Conservation (phyloP, 2,329 filamentous ascomycete genomes). For the Nannizziopsis arthrosporioides region DNA sequence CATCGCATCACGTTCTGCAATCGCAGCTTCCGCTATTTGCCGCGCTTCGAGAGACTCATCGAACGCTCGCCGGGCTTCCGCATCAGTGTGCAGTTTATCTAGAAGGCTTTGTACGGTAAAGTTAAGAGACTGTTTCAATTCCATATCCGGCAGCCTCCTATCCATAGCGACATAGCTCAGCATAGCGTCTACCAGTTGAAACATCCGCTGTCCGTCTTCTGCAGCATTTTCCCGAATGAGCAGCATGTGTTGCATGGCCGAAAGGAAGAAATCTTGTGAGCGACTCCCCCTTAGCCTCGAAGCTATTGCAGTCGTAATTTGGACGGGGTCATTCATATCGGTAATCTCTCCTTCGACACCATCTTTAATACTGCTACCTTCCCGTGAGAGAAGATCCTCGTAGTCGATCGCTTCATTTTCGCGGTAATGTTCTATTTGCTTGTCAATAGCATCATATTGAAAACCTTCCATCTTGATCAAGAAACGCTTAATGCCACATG, state of each 20-base stretch:
- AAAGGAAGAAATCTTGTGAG: constrained; percentile 90
- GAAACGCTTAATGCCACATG: constrained; percentile 88
- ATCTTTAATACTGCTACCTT: constrained; percentile 83
- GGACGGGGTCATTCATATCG: constrained; percentile 81
- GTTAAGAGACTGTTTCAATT: constrained; percentile 92
- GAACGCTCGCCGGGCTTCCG: constrained; percentile 78
- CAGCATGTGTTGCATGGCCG: constrained; percentile 86
- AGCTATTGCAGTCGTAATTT: constrained; percentile 91
- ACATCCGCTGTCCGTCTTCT: constrained; percentile 87
- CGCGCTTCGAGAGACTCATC: constrained; percentile 85
- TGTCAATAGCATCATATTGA: constrained; percentile 96
- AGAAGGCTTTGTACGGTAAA: constrained; percentile 93
- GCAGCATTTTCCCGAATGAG: constrained; percentile 83
- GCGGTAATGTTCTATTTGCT: constrained; percentile 88
- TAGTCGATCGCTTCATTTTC: constrained; percentile 96
- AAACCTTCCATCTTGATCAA: constrained; percentile 95
- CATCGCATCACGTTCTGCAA: constrained; percentile 95
- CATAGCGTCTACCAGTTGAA: constrained; percentile 97
- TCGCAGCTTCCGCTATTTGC: constrained; percentile 87
- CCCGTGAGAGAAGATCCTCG: constrained; percentile 86
- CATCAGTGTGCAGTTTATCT: constrained; percentile 93
- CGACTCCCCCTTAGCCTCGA: constrained; percentile 69
- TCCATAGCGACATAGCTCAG: constrained; percentile 99
- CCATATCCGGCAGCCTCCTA: constrained; percentile 85
- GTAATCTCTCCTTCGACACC: constrained; percentile 73